Evolutionary conservation across 495 filamentous ascomycete genomes (phyloP).

Genomic region (Gamarada debralockiae): DNA sequence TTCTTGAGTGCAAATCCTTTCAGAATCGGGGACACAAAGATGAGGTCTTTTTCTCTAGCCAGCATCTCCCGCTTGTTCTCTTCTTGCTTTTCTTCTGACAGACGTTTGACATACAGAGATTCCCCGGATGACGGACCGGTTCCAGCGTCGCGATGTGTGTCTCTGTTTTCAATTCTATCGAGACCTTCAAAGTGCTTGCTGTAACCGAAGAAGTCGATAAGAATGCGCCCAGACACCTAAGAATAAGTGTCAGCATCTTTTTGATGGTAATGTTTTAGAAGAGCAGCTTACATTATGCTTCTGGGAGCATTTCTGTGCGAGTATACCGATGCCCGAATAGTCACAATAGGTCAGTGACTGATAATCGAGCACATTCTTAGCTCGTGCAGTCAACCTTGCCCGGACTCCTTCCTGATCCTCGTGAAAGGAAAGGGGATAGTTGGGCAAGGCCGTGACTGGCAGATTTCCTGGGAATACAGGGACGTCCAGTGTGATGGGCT

Average conservation of each 20-base stretch:
- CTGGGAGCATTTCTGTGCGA: not conserved
- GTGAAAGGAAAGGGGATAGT: slow-evolving; percentile 33
- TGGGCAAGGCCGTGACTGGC: slow-evolving; percentile 26
- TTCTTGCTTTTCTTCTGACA: slow-evolving; percentile 24
- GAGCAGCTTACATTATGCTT: not conserved
- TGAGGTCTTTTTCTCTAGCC: slow-evolving; percentile 23
- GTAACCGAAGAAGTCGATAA: slow-evolving; percentile 36
- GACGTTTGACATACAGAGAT: slow-evolving; percentile 8
- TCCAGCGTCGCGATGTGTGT: too few relatives aligned
- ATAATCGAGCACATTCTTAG: slow-evolving; percentile 29
- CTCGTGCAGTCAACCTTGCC: slow-evolving; percentile 24
- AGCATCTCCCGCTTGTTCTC: slow-evolving; percentile 25
- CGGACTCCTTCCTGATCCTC: slow-evolving; percentile 19
- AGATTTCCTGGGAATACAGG: slow-evolving; percentile 25
- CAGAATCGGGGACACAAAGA: slow-evolving; percentile 33
- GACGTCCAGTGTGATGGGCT: slow-evolving; percentile 18
- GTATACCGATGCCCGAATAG: slow-evolving; percentile 16
- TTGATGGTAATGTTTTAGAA: not conserved
- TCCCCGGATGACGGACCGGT: slow-evolving; percentile 8
- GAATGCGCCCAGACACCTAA: slow-evolving; percentile 27
- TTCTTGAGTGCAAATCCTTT: slow-evolving; percentile 37
- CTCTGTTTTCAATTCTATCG: slow-evolving; percentile 23
- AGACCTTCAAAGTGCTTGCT: slow-evolving; percentile 32
- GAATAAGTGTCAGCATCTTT: too few relatives aligned
- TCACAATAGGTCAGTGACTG: slow-evolving; percentile 32